Evolutionary conservation across 306 rosid genomes (phyloP), one percentile per base, ranked within the genome.

Genomic region (Acacia melanoxylon): DNA sequence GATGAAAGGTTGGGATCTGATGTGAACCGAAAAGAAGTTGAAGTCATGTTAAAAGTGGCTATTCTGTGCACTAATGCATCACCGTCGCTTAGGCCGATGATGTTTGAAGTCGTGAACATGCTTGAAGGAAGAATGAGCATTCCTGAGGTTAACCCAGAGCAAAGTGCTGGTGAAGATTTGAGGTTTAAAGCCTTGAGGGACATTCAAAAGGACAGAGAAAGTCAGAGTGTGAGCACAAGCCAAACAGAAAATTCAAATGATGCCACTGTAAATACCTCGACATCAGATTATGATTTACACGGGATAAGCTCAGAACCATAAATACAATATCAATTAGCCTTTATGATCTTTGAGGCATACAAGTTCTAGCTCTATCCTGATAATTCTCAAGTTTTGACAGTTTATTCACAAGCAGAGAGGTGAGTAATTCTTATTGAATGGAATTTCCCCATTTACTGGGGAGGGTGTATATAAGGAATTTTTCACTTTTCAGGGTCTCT

Each of bases 71-170:
- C 91, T 0, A 74, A 86, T 73, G 51, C 77, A n/a, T 85, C 92
- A 0, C 89, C 94, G 0, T 88, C 88, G 4, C 74, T 83, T 35
- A 82, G 95, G 76, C 95, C 95, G 35, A 48, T 76, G 19, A 92
- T 92, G 91, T 90, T 94, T 15, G 86, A 82, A 72, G 94, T 86
- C 78, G 89, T 87, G 72, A 86, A 85, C 84, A 92, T 92, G 94
- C 94, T 92, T 5, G 89, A 89, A 86, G 92, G 89, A 59, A 80
- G 71, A 78, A 72, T 46, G 4, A 41, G 33, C 33, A 86, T 89
- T 82, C 85, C 88, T 20, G 89, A 90, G 62, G 52, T 59, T 40
- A 70, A 37, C 65, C 61, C 72, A 9, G 86, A 89, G 16, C 61
- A 82, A 9, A 75, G 80, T 75, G 44, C 44, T 8, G 22, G 37